Base-by-base conservation (phyloP, 139 green algal genomes). In the Astrephomene gubernaculifera region DNA sequence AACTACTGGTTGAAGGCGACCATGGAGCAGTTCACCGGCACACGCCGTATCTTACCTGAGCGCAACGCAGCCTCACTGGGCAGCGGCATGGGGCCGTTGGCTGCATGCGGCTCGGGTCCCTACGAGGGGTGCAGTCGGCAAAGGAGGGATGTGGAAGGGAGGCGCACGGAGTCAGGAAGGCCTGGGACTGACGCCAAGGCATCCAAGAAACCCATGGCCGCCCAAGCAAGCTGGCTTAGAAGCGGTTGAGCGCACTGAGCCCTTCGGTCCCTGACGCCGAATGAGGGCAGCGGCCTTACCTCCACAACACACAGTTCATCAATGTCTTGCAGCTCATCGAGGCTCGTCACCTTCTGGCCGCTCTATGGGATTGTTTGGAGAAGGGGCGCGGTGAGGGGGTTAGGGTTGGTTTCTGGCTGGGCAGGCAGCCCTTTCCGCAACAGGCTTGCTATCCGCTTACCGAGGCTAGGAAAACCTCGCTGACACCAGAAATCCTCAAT, bases 271-370 rank as follows among this genome's bases (percentile, higher is more conserved):
- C n/a, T n/a, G n/a, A n/a, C n/a, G n/a, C n/a, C n/a, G n/a, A n/a
- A n/a, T n/a, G n/a, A n/a, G n/a, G n/a, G 65, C n/a, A 72, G 31
- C 31, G 53, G 41, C 57, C 63, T 68, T 36, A 87, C 94, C 92
- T 98, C 95, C 4, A 93, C 88, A 1, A 98, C 94, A 65, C 94
- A 93, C 29, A 98, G 87, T 87, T 98, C 95, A 64, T 98, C 95
- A 49, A 98, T 98, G 80, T 98, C 95, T 72, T 98, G 95, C 70
- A 97, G 87, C 70, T 97, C 93, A 65, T 96, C 94, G 19, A 96
- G 79, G 41, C 83, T 92, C 2, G 82, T 90, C 19, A 98, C 90
- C 57, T 85, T 88, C 43, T 96, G 93, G 9, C 94, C 94, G 76
- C 86, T 98, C 91, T 96, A 90, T 53, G 81, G n/a, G n/a, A n/a